Evolutionary conservation across 2,329 filamentous ascomycete species (phyloP).

Genomic region (Apiospora kogelbergensis): DNA sequence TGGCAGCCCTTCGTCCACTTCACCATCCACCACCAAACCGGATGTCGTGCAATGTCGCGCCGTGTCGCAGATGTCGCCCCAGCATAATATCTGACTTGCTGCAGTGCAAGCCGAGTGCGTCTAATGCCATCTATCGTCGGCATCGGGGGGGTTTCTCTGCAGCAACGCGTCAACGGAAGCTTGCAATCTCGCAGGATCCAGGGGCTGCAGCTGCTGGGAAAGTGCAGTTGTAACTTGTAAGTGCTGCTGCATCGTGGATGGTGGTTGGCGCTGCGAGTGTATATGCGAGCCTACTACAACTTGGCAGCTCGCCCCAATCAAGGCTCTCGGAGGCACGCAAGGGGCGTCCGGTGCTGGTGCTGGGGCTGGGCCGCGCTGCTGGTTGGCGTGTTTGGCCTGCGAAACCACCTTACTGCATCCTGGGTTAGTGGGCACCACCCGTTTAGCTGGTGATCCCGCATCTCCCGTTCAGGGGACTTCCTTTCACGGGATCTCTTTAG

Average conservation of each 20-base stretch:
- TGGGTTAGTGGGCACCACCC: slow-evolving; percentile 1
- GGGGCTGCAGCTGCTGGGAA: slow-evolving; percentile 1
- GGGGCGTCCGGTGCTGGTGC: neutral
- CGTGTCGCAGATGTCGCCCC: slow-evolving; percentile 14
- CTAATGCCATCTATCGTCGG: neutral
- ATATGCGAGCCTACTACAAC: slow-evolving; percentile 2
- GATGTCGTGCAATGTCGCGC: slow-evolving; percentile 14
- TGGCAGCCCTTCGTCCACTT: neutral
- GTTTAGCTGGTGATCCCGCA: slow-evolving; percentile 9
- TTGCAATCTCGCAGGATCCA: neutral
- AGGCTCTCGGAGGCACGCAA: neutral
- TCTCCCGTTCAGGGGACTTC: slow-evolving; percentile 8
- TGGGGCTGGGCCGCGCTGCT: neutral
- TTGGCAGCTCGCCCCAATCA: neutral
- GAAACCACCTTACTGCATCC: slow-evolving; percentile 1
- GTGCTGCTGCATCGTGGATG: neutral
- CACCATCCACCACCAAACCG: slow-evolving; percentile 3
- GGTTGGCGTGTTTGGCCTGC: neutral
- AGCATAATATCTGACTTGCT: neutral
- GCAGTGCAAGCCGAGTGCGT: neutral
- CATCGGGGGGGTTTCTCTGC: neutral
- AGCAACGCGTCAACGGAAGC: slow-evolving; percentile 5
- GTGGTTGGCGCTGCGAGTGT: slow-evolving; percentile 2
- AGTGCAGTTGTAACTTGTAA: neutral
- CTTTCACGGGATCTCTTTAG: slow-evolving; percentile 7